Conservation (phyloP, 2,329 filamentous ascomycete genomes). For the Alternaria sp. region DNA sequence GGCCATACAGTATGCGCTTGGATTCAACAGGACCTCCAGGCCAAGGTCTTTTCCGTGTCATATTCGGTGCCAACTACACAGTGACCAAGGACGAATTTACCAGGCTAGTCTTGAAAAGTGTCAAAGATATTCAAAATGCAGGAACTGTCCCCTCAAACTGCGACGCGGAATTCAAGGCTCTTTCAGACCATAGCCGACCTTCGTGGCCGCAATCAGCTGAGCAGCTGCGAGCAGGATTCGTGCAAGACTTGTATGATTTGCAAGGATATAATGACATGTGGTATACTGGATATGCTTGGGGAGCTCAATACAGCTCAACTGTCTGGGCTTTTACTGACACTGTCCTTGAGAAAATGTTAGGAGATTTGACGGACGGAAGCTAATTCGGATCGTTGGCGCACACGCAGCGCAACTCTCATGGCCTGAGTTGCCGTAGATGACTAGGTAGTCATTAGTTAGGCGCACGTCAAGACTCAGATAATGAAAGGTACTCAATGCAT, state of each 20-base stretch:
- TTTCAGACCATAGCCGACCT: constrained; percentile 27
- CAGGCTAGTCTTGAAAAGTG: constrained; percentile 1
- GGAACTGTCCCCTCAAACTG: constrained; percentile 20
- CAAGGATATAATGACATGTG: constrained; percentile 31
- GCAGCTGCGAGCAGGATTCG: constrained; percentile 24
- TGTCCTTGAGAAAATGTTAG: constrained; percentile 23
- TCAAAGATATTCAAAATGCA: constrained; percentile 14
- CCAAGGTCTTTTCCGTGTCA: constrained; percentile 22
- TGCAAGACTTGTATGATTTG: constrained; percentile 29
- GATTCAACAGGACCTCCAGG: constrained; percentile 29
- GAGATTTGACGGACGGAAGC: neutral
- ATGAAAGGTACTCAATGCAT: no score
- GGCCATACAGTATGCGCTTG: constrained; percentile 25
- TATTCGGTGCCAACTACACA: constrained; percentile 26
- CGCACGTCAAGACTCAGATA: neutral
- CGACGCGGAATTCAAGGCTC: constrained; percentile 15
- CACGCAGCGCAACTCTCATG: neutral
- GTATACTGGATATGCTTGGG: constrained; percentile 31
- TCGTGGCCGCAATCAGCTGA: constrained; percentile 17
- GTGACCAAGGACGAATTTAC: constrained; percentile 16
- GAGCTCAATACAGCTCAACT: constrained; percentile 29
- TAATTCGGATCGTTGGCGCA: neutral
- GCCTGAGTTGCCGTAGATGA: no score
- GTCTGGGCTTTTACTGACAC: constrained; percentile 34
- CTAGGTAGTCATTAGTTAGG: neutral